Conservation (phyloP, 306 rosid species). For the Vigna mungo region DNA sequence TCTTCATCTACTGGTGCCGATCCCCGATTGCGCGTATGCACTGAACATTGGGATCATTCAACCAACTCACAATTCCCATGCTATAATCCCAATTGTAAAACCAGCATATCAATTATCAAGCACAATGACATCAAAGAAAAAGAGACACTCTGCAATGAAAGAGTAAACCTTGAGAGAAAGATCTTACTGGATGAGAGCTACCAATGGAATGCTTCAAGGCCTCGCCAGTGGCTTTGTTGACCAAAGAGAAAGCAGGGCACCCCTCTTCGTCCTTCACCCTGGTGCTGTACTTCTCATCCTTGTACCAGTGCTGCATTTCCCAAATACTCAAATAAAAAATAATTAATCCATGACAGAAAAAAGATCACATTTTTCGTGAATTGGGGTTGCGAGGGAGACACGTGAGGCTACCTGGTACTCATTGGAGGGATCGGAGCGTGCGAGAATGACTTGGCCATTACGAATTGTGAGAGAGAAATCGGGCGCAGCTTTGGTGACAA, state of each 20-base stretch:
- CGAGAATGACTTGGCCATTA: slow-evolving; percentile 64
- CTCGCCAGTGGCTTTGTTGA: slow-evolving; percentile 79
- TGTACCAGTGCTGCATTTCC: slow-evolving; percentile 79
- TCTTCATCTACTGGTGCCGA: neutral
- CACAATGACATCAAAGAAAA: neutral
- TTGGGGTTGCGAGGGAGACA: neutral
- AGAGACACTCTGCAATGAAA: neutral
- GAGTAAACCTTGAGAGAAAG: neutral
- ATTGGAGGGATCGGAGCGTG: slow-evolving; percentile 58
- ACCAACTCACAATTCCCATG: neutral
- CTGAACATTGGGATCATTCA: neutral
- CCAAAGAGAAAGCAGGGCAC: slow-evolving; percentile 74
- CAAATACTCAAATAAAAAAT: neutral
- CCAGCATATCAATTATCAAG: neutral
- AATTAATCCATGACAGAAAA: neutral
- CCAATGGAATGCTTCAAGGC: slow-evolving; percentile 84
- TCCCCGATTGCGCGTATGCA: neutral
- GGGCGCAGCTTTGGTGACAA: slow-evolving; percentile 61
- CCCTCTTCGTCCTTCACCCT: slow-evolving; percentile 83
- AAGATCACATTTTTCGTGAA: neutral
- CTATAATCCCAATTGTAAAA: neutral
- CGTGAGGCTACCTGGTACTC: slow-evolving; percentile 51
- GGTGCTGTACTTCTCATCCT: slow-evolving; percentile 87
- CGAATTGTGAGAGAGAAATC: slow-evolving; percentile 64
- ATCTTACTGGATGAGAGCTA: slow-evolving; percentile 70